Percentiles rank a stretch among this genome's conserved stretches.
These are phyloP conservation scores for Colletotrichum scovillei DNA, from an alignment of 2,329 filamentous ascomycete species.

Conservation along the genomic window DNA sequence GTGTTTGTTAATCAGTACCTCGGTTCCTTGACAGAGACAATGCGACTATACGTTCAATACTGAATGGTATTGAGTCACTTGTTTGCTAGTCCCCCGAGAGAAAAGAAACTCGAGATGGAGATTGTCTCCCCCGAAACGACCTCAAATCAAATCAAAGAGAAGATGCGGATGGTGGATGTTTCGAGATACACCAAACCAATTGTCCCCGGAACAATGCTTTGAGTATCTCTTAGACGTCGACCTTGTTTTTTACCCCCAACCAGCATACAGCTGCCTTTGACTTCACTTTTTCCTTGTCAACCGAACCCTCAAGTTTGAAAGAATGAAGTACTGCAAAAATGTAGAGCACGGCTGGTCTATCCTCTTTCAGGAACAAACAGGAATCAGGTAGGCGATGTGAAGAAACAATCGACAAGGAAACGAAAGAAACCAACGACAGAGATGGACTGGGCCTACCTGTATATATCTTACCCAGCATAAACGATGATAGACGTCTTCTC, in stretches of 20 bases:
- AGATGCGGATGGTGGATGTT: background rate
- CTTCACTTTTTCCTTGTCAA: background rate
- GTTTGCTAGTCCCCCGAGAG: background rate
- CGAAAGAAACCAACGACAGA: background rate
- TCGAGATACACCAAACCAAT: background rate
- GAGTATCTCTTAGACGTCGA: background rate
- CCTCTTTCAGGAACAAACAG: background rate
- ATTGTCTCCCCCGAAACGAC: background rate
- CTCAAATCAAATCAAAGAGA: background rate
- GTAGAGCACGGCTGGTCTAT: background rate
- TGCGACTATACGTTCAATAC: no score
- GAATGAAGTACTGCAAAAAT: background rate
- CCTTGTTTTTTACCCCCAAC: background rate
- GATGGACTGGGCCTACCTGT: background rate
- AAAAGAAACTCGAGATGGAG: background rate
- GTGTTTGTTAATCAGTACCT: no score
- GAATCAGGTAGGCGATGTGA: background rate
- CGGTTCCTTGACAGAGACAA: no score
- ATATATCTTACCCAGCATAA: background rate
- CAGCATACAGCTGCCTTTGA: background rate
- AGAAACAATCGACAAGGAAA: background rate
- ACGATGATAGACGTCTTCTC: background rate
- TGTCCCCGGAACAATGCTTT: background rate
- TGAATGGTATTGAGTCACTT: no score
- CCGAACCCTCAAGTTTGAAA: background rate